Base-by-base conservation (phyloP, 805 yeast genomes). In the Candida quercuum region DNA sequence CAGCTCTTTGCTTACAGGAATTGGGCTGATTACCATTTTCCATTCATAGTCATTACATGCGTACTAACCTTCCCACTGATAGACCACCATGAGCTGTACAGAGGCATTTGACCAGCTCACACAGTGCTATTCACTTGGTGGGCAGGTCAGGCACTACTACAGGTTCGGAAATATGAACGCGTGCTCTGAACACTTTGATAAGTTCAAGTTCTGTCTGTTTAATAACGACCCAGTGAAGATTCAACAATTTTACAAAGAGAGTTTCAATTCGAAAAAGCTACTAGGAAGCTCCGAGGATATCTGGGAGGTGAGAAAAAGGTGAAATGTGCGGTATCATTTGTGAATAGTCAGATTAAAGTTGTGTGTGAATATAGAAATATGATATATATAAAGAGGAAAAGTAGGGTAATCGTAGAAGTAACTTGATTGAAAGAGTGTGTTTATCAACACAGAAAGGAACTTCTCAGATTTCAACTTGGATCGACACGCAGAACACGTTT, bases 91-190 rank as follows among this genome's bases (percentile, higher is more conserved):
- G 88, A 72, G 76, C 35, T 82, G 91, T 53, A 67, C 81, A 37
- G 86, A 91, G 31, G 93, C 93, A 1, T 81, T 89, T 60, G 95
- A 89, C 59, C 95, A 87, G 53, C 66, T 89, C 17, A 71, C 88
- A 32, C 80, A 76, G 33, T 91, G 98, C 57, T 87, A 85, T 62
- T 85, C 97, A 0, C 55, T 89, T 3, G 97, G 96, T 3, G 97
- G 97, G 1, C 96, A 89, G 55, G 63, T 86, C 16, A 74, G 94
- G 42, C 74, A 83, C 60, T 83, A 84, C 52, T 91, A 89, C 56
- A 67, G 97, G 38, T 83, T 78, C 54, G 97, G 97, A 3, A 76
- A 79, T 30, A 71, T 86, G 50, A 78, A 80, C 35, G 66, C 76
- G 42, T 91, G 98, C 60, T 71, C 69, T 31, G 72, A 71, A 35